Evolutionary conservation across 2,329 filamentous ascomycete species (phyloP).

Genomic region (Aureobasidium sp.): DNA sequence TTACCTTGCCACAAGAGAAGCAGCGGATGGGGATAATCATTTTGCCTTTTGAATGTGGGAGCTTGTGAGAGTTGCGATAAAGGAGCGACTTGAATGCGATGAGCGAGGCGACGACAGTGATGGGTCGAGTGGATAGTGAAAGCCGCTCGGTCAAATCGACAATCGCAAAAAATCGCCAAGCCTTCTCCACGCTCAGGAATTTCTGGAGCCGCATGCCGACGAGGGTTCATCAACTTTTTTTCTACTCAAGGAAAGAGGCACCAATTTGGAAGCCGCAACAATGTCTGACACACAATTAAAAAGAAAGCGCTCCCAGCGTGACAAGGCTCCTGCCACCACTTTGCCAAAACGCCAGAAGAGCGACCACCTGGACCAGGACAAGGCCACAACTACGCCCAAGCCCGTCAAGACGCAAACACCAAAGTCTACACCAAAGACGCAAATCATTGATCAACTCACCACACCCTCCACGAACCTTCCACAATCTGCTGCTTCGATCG

Average conservation of each 20-base stretch:
- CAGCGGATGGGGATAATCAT: slow-evolving; percentile 99
- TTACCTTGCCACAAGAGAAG: slow-evolving; percentile 98
- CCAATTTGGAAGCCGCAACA: not conserved
- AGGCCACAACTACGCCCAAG: not conserved
- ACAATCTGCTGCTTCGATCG: not conserved
- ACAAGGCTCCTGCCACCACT: slow-evolving; percentile 13
- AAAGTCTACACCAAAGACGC: slow-evolving; percentile 1
- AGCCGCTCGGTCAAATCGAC: not conserved
- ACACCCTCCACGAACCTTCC: not conserved
- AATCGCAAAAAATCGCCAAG: slow-evolving; percentile 8
- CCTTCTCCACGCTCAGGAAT: not conserved
- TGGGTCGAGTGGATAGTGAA: not conserved
- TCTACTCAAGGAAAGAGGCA: not conserved
- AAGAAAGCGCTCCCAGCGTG: slow-evolving; percentile 16
- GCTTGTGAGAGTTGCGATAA: not conserved
- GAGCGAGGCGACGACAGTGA: not conserved
- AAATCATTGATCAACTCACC: not conserved
- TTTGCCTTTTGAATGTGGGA: not conserved
- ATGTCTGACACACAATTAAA: slow-evolving; percentile 12
- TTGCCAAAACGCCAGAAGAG: slow-evolving; percentile 10
- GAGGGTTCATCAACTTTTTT: slow-evolving; percentile 4
- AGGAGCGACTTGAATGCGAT: no score
- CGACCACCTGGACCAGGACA: not conserved
- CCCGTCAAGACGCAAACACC: slow-evolving; percentile 11
- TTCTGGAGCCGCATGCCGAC: slow-evolving; percentile 4